Evolutionary conservation across 2,329 filamentous ascomycete genomes (phyloP), one percentile per base, ranked within the genome.

Genomic region (Aspergillus thermomutatus): DNA sequence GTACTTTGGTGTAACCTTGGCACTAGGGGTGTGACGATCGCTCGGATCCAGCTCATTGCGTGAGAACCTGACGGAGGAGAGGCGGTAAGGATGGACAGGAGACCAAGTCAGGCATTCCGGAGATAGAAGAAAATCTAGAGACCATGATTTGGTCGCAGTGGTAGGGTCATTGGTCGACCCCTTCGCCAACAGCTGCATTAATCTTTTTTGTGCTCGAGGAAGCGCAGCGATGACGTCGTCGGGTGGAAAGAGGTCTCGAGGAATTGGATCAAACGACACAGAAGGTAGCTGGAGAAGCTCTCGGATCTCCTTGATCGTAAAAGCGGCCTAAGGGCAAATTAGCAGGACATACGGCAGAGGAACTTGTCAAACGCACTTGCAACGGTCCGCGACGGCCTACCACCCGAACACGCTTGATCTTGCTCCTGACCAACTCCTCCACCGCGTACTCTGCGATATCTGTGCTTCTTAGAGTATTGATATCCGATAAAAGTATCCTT

Each of bases 241-340:
- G 1, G 74, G 71, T 0, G 92, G 91, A 49, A 94, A 79, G 6
- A 96, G 78, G 1, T 82, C 77, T 57, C 77, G 73, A 54, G 90
- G 82, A 27, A 93, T 80, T 1, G 88, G 84, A 54, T 87, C 82
- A 67, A 96, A 95, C 14, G 81, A 82, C 9, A 95, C 87, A 0
- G 78, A 79, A 0, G 85, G 83, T 2, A 97, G 81, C 50, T 89
- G 88, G 76, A 96, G 87, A 3, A 99, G 78, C 74, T 99, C 94
- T 37, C 94, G 86, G 17, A 91, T 78, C 77, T 99, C 94, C 74
- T 97, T 97, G 72, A 96, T 96, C 0, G 93, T 97, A 67, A 96
- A 97, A 0, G 94, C 87, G 25, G 91, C 93, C 87, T 93, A 52
- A 14, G 9, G n/a, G 54, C 25, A 3, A 17, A 52, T 56, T 6